Evolutionary conservation across 768 basidiomycete species (phyloP).

Genomic region (Clathrus columnatus): DNA sequence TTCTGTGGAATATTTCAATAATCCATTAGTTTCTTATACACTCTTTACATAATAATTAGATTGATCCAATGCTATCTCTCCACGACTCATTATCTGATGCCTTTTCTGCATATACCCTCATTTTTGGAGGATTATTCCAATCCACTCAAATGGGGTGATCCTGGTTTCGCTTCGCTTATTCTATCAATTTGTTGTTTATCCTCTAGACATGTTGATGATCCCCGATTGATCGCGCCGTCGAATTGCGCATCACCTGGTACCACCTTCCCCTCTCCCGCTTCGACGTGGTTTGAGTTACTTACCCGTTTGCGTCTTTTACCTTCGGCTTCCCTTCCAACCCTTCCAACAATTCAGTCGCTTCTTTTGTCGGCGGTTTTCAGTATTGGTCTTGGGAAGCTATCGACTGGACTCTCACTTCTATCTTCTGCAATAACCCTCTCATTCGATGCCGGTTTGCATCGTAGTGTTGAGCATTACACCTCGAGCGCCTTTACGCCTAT

Average conservation of each 20-base stretch:
- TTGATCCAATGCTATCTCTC: constrained; percentile 80
- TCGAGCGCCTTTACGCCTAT: constrained; percentile 81
- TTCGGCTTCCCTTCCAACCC: constrained; percentile 77
- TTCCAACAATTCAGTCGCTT: constrained; percentile 88
- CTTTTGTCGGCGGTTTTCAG: constrained; percentile 91
- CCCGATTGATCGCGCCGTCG: constrained; percentile 51
- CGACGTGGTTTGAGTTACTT: constrained; percentile 91
- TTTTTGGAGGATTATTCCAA: constrained; percentile 93
- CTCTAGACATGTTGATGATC: constrained; percentile 88
- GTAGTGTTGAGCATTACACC: constrained; percentile 67
- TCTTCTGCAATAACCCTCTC: constrained; percentile 84
- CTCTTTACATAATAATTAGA: constrained; percentile 27
- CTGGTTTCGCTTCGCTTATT: constrained; percentile 89
- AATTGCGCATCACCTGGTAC: background rate
- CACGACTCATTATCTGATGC: constrained; percentile 88
- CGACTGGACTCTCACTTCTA: constrained; percentile 76
- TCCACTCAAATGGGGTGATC: constrained; percentile 91
- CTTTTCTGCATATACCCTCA: constrained; percentile 86
- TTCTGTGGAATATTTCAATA: constrained; percentile 14
- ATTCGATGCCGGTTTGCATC: constrained; percentile 83
- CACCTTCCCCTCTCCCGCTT: constrained; percentile 53
- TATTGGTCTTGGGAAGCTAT: constrained; percentile 81
- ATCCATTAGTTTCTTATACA: constrained; percentile 14
- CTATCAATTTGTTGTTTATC: constrained; percentile 89
- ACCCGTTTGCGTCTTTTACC: constrained; percentile 81